phyloP scores from a whole-genome alignment of 1,284 basidiomycete genomes.

The Golubevia sp. region DNA sequence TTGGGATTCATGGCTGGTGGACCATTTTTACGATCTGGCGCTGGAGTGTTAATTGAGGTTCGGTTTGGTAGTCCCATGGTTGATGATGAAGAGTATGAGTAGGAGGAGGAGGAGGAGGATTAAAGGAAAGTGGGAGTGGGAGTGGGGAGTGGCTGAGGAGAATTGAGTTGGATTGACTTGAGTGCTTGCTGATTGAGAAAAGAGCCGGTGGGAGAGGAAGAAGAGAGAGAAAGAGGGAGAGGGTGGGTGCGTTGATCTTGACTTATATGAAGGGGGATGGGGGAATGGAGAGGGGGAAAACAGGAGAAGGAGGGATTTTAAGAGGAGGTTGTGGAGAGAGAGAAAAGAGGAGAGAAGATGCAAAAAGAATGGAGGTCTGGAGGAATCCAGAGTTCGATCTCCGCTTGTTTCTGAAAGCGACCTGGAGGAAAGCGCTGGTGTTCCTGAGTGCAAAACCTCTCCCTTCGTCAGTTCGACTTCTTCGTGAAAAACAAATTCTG shows the following conservation, averaged over 20 bases:
- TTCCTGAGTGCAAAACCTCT: too few relatives aligned
- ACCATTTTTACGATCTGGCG: slow-evolving; percentile 20
- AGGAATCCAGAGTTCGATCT: too few relatives aligned
- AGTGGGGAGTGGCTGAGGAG: neutral
- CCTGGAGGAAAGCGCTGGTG: too few relatives aligned
- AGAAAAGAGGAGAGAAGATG: neutral
- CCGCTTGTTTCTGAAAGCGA: too few relatives aligned
- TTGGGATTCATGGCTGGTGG: slow-evolving; percentile 46
- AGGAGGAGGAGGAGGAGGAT: too few relatives aligned
- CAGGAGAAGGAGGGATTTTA: neutral
- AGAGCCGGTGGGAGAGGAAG: neutral
- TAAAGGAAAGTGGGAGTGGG: neutral
- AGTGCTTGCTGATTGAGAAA: neutral
- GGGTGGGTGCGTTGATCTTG: neutral
- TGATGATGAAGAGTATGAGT: neutral
- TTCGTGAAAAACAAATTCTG: too few relatives aligned
- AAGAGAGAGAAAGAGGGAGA: neutral
- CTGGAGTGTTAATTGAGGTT: slow-evolving; percentile 35
- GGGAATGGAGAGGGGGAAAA: neutral
- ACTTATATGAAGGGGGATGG: neutral
- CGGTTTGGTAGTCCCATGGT: slow-evolving; percentile 47
- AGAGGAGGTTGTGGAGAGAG: neutral
- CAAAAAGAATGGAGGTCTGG: too few relatives aligned
- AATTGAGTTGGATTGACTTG: neutral
- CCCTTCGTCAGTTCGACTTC: too few relatives aligned